Evolutionary conservation across 164 flowering plant genomes (phyloP), one percentile per base, ranked within the genome.

Genomic region (Kingdonia uniflora): DNA sequence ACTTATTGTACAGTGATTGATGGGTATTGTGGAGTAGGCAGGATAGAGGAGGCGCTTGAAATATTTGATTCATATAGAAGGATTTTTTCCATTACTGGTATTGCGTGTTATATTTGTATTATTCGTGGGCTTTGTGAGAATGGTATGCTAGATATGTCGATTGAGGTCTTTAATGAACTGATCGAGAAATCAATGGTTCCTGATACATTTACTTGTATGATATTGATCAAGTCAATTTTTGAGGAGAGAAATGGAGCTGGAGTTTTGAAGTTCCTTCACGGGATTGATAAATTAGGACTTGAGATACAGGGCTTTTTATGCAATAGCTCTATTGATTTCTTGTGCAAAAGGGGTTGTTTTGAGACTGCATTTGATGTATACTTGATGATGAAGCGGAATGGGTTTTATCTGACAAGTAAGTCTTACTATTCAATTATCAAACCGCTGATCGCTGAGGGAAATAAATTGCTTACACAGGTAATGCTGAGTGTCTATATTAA

Each of bases 1-100:
- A 85, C 96, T n/a, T 85, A 67, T 48, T 76, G 63, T 57, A 74
- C 78, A 42, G 51, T 89, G 75, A 82, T 89, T 63, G 68, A 77
- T 66, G 95, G 95, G 16, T 80, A 60, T 38, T 82, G 78, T 68
- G 76, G 61, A 71, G 59, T 58, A 6, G 85, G 84, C 42, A 74
- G 69, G 64, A 66, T 80, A 25, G 71, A 70, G 50, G 81, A 81
- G 55, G 95, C 90, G n/a, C 72, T 86, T 21, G 77, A 84, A 58
- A 57, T 80, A 62, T 81, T 89, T 72, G 79, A 82, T 69, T 79
- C 70, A 14, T 79, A 70, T 52, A 78, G 77, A 63, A 66, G 14
- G 23, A 55, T 67, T 24, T 60, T 72, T 42, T 19, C 25, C 14
- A 33, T 54, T 57, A 55, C 72, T 59, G 72, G 69, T 19, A 68